Base-by-base conservation (phyloP, 345 rosid genomes). In the Jatropha curcas region DNA sequence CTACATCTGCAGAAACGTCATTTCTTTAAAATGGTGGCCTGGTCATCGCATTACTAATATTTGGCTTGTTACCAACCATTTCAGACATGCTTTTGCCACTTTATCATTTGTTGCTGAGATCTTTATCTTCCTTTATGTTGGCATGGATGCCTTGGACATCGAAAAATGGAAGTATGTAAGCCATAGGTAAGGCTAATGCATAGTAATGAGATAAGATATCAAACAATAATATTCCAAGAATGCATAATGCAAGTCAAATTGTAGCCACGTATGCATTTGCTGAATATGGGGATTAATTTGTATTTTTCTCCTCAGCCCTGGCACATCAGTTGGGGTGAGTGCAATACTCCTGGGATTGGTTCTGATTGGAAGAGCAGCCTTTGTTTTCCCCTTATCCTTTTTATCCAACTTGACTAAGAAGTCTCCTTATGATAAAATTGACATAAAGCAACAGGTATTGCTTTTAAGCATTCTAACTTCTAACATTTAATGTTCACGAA, bases 101-200 rank as follows among this genome's bases (percentile, higher is more conserved):
- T 68, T 91, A 77, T 95, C 99, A 24, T 92, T 92, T 75, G 86
- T 92, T 70, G 92, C 93, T 22, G 99, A 95, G 91, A 88, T 92
- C 67, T 95, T 92, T 83, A 89, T 95, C 77, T 95, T 95, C 82
- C 97, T 91, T 59, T 95, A 92, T 79, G 98, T 94, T 79, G 99
- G 99, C 52, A 94, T 94, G 99, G 98, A 94, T 55, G 97, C 98
- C 76, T 76, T 95, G 66, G 98, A 95, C 72, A 95, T 95, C 2
- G 97, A 92, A 80, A 95, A 90, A 75, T 92, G 99, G 99, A 82
- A 71, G 31, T 88, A 80, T 59, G 88, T 90, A 48, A 88, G 97
- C 16, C 80, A 88, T 72, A 95, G 93, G 98, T 92, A 74, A 81
- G 86, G 58, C 35, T 55, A n/a, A 75, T 51, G 25, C 2, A 63